Evolutionary conservation across 2,329 filamentous ascomycete genomes (phyloP).

Genomic region (Mollisia scopiformis): DNA sequence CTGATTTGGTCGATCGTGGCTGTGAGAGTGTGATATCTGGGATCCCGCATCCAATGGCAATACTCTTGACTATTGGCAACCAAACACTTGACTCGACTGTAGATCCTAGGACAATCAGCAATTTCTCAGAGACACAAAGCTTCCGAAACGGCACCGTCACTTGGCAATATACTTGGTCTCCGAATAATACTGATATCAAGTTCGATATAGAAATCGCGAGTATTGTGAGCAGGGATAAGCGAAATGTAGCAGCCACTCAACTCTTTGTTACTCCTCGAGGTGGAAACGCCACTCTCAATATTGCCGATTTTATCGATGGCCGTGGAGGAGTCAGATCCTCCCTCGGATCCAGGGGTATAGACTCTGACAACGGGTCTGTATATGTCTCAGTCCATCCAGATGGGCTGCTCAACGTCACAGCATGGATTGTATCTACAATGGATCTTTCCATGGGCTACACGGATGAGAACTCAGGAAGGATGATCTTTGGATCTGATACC

Average conservation of each 20-base stretch:
- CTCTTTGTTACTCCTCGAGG: slow-evolving; percentile 13
- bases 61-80: slow-evolving; percentile 56
- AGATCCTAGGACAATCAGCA: slow-evolving; percentile 56
- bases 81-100: slow-evolving; percentile 62
- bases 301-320: slow-evolving; percentile 66
- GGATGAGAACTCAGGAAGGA: slow-evolving; percentile 35
- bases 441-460: slow-evolving; percentile 33
- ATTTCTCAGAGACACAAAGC: slow-evolving; percentile 60
- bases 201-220: slow-evolving; percentile 60
- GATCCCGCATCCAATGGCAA: slow-evolving; percentile 65
- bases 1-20: slow-evolving; percentile 64
- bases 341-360: slow-evolving; percentile 53
- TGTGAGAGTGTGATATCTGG: slow-evolving; percentile 68
- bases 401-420: slow-evolving; percentile 60
- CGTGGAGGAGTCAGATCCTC: slow-evolving; percentile 62
- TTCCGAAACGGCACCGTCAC: slow-evolving; percentile 6
- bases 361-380: slow-evolving; percentile 51
- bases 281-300: slow-evolving; percentile 43
- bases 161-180: slow-evolving; percentile 19
- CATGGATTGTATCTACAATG: slow-evolving; percentile 55
- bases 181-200: slow-evolving; percentile 52
- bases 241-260: slow-evolving; percentile 18
- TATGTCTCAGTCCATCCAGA: slow-evolving; percentile 63
- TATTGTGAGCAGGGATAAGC: slow-evolving; percentile 20
- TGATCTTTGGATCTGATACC: not conserved